Evolutionary conservation across 805 yeast species (phyloP), one percentile per base, ranked within the genome.

Genomic region (Candida michaelii): DNA sequence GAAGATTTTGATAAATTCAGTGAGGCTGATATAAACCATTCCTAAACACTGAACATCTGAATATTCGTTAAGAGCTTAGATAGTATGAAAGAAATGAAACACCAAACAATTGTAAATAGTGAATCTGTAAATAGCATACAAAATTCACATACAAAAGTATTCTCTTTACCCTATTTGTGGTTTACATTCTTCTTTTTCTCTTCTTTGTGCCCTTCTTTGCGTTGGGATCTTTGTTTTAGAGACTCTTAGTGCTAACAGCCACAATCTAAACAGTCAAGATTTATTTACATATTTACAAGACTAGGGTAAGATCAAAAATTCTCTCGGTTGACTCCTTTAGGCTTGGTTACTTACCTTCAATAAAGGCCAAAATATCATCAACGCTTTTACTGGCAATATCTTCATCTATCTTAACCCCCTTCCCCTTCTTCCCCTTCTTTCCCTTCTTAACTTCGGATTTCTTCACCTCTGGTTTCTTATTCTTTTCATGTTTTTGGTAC

Each of bases 301-400:
- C 23, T 35, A 8, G 8, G 23, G 23, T 6, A 21, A n/a, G n/a
- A n/a, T n/a, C n/a, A n/a, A n/a, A n/a, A n/a, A n/a, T n/a, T n/a
- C n/a, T n/a, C n/a, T n/a, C n/a, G 23, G 5, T 8, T 21, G 23
- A 5, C 8, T 21, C 23, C 23, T 21, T 6, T 6, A 21, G 23
- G 5, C 23, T 6, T 6, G 23, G 5, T 8, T 21, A 29, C 24
- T 42, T 42, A 39, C 91, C 91, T 59, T 82, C 84, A 55, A 87
- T 83, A 56, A 80, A 87, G 46, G 73, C 71, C 63, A 87, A 66
- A 45, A 87, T 73, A 46, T 85, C 95, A 41, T 84, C 91, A 40
- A 86, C 76, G 14, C 88, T 79, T 61, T 82, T 76, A 41, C 70
- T 65, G 6, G 85, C 82, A 47, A 85, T 69, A 27, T 76, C 77